Conservation (phyloP, 257 asterid genomes). For the Rehmannia glutinosa region DNA sequence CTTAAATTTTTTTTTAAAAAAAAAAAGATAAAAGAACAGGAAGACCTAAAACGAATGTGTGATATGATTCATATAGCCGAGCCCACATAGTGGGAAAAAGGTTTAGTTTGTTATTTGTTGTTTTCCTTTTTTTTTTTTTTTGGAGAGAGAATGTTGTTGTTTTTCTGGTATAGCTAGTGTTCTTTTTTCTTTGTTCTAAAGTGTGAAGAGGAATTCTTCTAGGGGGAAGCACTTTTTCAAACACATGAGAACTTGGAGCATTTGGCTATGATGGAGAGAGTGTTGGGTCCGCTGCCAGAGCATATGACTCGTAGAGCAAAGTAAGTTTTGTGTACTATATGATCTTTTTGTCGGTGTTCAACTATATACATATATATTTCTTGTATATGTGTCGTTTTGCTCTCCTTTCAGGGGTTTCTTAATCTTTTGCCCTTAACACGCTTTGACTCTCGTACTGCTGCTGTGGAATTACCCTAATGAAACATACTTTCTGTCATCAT, state of each 20-base stretch:
- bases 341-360: background rate
- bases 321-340: constrained; percentile 19
- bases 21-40: too few relatives aligned
- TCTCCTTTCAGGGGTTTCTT: background rate
- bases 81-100: too few relatives aligned
- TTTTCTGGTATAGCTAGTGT: background rate
- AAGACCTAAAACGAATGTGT: too few relatives aligned
- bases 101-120: background rate
- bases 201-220: background rate
- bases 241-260: constrained; percentile 62
- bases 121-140: background rate
- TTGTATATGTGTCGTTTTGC: background rate
- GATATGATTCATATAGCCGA: too few relatives aligned
- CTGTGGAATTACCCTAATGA: background rate
- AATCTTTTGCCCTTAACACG: background rate
- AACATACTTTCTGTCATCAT: background rate
- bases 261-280: constrained; percentile 66
- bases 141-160: too few relatives aligned
- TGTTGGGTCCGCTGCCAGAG: constrained; percentile 46
- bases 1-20: too few relatives aligned
- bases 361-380: too few relatives aligned
- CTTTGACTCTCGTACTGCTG: background rate
- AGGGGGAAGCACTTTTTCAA: constrained; percentile 50
- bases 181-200: constrained; percentile 7
- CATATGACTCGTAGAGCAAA: constrained; percentile 45